Evolutionary conservation across 768 basidiomycete species (phyloP).

Genomic region (Auriscalpium orientale): DNA sequence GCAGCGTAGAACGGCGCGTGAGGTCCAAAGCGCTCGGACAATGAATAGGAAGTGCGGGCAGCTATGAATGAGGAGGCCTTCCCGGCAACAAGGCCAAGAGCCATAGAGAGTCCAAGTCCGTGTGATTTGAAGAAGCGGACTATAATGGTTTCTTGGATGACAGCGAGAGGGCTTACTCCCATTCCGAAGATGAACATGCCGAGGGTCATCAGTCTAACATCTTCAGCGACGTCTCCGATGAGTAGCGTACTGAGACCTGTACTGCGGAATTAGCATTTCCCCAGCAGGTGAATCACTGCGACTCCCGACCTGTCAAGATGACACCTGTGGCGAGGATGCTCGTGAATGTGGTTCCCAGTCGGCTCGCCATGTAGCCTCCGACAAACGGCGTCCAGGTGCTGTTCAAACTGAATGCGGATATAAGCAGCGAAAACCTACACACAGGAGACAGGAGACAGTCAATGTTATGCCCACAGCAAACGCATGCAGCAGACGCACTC

Average conservation of each 20-base stretch:
- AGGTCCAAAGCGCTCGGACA: constrained; percentile 59
- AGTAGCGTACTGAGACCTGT: constrained; percentile 62
- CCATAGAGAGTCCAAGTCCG: constrained; percentile 70
- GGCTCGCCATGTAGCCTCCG: constrained; percentile 63
- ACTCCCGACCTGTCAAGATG: constrained; percentile 49
- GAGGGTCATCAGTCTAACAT: constrained; percentile 61
- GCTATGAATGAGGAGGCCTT: constrained; percentile 73
- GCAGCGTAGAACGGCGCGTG: constrained; percentile 72
- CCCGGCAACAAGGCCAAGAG: constrained; percentile 76
- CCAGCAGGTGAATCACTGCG: not conserved
- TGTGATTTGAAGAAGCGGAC: constrained; percentile 74
- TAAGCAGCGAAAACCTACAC: constrained; percentile 46
- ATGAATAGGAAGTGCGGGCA: constrained; percentile 67
- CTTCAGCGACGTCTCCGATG: constrained; percentile 50
- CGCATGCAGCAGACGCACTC: constrained; percentile 31
- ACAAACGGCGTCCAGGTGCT: constrained; percentile 73
- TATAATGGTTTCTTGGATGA: constrained; percentile 80
- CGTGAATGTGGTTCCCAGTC: constrained; percentile 62
- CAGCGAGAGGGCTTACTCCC: constrained; percentile 72
- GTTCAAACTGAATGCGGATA: constrained; percentile 72
- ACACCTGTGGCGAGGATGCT: constrained; percentile 71
- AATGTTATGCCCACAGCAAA: too few relatives aligned
- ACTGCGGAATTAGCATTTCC: constrained; percentile 8
- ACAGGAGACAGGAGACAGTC: too few relatives aligned
- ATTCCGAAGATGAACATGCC: constrained; percentile 78